Evolutionary conservation across 176 grass and related monocot genomes (phyloP).

Genomic region (Triticum monococcum): DNA sequence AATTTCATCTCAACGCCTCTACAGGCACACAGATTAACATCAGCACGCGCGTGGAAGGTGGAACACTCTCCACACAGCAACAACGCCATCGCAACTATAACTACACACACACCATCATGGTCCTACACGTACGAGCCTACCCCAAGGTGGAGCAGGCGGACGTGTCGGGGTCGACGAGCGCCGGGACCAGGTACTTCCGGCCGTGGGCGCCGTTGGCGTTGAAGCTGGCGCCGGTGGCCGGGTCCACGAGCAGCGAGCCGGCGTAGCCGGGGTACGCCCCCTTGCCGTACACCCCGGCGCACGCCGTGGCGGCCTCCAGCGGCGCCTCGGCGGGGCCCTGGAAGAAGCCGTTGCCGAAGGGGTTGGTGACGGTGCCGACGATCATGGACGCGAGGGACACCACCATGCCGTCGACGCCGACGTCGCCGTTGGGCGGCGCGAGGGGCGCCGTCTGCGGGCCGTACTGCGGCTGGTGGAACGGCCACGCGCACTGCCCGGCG

Average conservation of each 20-base stretch:
- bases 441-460: constrained; percentile 79
- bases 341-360: constrained; percentile 79
- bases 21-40: constrained; percentile 21
- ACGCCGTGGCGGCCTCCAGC: constrained; percentile 89
- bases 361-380: constrained; percentile 77
- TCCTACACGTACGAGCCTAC: constrained; percentile 19
- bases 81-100: neutral
- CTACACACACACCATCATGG: neutral
- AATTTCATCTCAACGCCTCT: constrained; percentile 48
- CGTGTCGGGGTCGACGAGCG: constrained; percentile 80
- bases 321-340: constrained; percentile 73
- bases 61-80: constrained; percentile 31
- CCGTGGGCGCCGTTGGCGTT: constrained; percentile 68
- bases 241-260: constrained; percentile 63
- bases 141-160: constrained; percentile 71
- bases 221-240: constrained; percentile 64
- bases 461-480: constrained; percentile 92
- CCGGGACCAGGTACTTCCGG: constrained; percentile 79
- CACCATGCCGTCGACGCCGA: constrained; percentile 86
- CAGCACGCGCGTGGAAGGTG: constrained; percentile 28
- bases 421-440: constrained; percentile 85
- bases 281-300: constrained; percentile 86
- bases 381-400: constrained; percentile 87
- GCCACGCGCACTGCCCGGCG: constrained; percentile 91
- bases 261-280: constrained; percentile 83